Evolutionary conservation across 2,329 filamentous ascomycete species (phyloP), one percentile per base, ranked within the genome.

Genomic region (Alternaria gaisen): DNA sequence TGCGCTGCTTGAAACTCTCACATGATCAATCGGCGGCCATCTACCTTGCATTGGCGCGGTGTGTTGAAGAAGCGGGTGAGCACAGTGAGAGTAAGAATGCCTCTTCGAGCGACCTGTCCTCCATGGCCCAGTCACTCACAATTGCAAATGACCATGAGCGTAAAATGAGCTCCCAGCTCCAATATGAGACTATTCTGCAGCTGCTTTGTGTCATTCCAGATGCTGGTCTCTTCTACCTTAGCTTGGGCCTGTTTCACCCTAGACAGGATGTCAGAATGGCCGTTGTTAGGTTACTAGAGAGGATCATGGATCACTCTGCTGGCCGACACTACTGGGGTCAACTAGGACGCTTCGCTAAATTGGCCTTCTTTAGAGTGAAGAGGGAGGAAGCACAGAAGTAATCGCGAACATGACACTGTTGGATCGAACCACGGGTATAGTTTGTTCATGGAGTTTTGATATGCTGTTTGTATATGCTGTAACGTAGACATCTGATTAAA

Each of bases 291-390:
- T 81, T 99, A 36, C 79, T 99, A 22, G 93, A 94, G 68, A 86
- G 93, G 22, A 89, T 99, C 56, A 87, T 89, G 67, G 89, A 90
- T 58, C 94, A 99, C 79, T 91, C 96, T 73, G 95, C 93, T 10
- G 95, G 95, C 2, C 87, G 93, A 72, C 93, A 98, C 80, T 98
- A 95, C 85, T 99, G 94, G 92, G 88, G 86, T 66, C 88, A 88
- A 30, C 82, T 99, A 50, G 95, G 93, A 59, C 85, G 92, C 44
- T 99, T 97, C 75, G 90, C 94, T 69, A 96, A 94, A 80, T 80
- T 97, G 65, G 94, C 91, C 3, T 97, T 91, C 72, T 89, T 91
- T 67, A 86, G 94, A 50, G 88, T 96, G 50, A 89, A 90, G 76
- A 86, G 90, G 61, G 93, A 89, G 59, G 82, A 80, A 60, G 61